phyloP scores from a whole-genome alignment of 1,284 basidiomycete genomes.

The Puccinia polysora region DNA sequence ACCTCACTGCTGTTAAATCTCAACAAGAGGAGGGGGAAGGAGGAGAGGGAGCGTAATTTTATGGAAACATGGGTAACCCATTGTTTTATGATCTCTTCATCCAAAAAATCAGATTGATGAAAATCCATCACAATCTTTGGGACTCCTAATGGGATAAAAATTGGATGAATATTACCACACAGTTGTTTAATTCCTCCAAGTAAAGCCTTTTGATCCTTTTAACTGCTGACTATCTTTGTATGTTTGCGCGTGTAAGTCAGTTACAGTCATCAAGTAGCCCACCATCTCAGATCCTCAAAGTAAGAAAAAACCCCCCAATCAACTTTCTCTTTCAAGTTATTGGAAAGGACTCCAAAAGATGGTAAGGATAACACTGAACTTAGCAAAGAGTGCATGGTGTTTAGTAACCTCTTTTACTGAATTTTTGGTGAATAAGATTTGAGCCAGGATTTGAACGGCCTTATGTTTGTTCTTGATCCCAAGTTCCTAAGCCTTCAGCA shows the following conservation, averaged over 20 bases:
- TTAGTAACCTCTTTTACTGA: slow-evolving; percentile 68
- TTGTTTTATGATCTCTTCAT: slow-evolving; percentile 81
- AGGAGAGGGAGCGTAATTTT: slow-evolving; percentile 55
- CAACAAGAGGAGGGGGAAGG: no score
- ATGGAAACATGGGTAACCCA: slow-evolving; percentile 98
- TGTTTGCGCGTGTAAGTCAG: no score
- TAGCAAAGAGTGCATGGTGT: slow-evolving; percentile 71
- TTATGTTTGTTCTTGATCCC: slow-evolving; percentile 96
- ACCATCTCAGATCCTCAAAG: no score
- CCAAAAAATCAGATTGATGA: slow-evolving; percentile 87
- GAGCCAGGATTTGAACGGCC: slow-evolving; percentile 75
- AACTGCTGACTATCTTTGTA: slow-evolving; percentile 60
- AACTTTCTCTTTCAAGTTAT: neutral
- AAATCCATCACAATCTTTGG: slow-evolving; percentile 93
- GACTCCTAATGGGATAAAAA: slow-evolving; percentile 59
- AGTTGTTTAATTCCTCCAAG: slow-evolving; percentile 83
- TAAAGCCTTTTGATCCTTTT: slow-evolving; percentile 92
- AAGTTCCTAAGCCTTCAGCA: slow-evolving; percentile 83
- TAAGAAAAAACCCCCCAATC: neutral
- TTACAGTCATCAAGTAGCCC: no score
- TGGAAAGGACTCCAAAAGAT: neutral
- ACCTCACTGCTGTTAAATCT: no score
- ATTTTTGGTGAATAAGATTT: slow-evolving; percentile 77
- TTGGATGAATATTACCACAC: slow-evolving; percentile 65
- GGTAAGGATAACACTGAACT: slow-evolving; percentile 59